These are phyloP conservation scores for Aspergillus kassunensis DNA, from an alignment of 495 filamentous ascomycete genomes.

Conservation along the genomic window DNA sequence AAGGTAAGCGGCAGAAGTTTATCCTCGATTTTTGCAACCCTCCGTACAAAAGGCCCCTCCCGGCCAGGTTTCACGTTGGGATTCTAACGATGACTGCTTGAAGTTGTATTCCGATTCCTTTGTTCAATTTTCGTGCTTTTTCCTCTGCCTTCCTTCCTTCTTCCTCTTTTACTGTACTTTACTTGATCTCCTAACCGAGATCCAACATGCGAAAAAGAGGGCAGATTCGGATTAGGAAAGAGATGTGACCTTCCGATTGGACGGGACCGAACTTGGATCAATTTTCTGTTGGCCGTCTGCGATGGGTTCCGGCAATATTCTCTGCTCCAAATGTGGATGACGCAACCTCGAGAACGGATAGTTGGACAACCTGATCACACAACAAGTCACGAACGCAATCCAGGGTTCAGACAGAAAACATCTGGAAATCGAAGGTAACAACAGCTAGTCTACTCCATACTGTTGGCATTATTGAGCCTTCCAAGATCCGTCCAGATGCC, in stretches of 20 bases:
- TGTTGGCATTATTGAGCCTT: no score
- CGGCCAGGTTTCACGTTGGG: conserved; percentile 15
- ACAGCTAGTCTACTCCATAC: no score
- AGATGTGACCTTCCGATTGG: not conserved
- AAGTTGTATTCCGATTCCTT: no score
- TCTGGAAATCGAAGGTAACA: no score
- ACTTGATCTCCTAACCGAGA: not conserved
- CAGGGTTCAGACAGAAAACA: conserved; percentile 2
- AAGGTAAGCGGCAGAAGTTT: conserved; percentile 21
- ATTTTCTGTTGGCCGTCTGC: conserved; percentile 10
- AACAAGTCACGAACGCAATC: conserved; percentile 1
- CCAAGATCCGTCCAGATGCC: conserved; percentile 5
- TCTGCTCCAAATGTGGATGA: conserved; percentile 20
- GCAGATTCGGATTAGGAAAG: not conserved
- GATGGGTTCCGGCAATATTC: conserved; percentile 25
- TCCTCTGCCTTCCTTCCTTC: not conserved
- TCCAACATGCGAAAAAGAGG: conserved; percentile 1
- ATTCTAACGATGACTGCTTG: not conserved
- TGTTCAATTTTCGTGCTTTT: no score
- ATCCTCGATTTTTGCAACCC: conserved; percentile 24
- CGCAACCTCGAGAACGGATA: conserved; percentile 5
- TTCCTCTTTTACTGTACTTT: not conserved
- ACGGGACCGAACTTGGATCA: conserved; percentile 4
- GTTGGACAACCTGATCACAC: not conserved
- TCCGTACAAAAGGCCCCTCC: conserved; percentile 22